A percentile compares a stretch with the other conserved stretches of the same genome.
Evolutionary conservation across 1,284 basidiomycete genomes (phyloP).

Genomic region (Microbotryum silenes-acaulis): DNA sequence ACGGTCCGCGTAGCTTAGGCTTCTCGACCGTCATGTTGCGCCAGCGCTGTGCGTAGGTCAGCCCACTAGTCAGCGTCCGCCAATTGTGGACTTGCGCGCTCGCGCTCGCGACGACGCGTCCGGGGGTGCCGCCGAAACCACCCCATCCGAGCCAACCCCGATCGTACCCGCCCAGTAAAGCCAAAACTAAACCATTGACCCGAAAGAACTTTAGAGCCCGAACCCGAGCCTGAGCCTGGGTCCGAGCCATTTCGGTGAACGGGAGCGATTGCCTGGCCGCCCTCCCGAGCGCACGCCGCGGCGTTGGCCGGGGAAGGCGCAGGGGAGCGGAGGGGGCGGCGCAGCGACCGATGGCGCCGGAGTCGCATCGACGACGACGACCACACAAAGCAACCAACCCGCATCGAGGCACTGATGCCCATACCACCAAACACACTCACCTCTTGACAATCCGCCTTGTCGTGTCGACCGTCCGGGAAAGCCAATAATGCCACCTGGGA

Average conservation of each 20-base stretch:
- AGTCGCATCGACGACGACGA: neutral
- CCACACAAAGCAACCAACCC: neutral
- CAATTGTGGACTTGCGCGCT: too few species aligned
- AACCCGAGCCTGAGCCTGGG: too few species aligned
- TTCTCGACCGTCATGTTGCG: slow-evolving; percentile 11
- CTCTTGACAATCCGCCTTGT: slow-evolving; percentile 19
- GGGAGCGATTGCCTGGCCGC: too few species aligned
- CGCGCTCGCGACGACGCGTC: too few species aligned
- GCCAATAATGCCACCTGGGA: slow-evolving; percentile 14
- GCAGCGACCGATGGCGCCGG: neutral
- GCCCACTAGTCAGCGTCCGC: neutral
- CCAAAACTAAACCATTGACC: too few species aligned
- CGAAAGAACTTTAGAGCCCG: too few species aligned
- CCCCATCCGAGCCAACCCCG: too few species aligned
- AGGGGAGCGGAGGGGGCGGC: neutral
- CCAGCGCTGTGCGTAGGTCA: slow-evolving; percentile 17
- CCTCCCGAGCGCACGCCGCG: too few species aligned
- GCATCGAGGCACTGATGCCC: neutral
- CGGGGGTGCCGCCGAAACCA: too few species aligned
- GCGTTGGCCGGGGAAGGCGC: neutral
- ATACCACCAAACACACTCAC: neutral
- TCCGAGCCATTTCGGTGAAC: too few species aligned
- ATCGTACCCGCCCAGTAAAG: too few species aligned
- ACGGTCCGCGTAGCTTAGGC: slow-evolving; percentile 33
- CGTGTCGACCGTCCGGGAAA: slow-evolving; percentile 28